These are phyloP conservation scores for Leccinum griseonigrum DNA, from an alignment of 1,284 basidiomycete genomes.

Conservation along the genomic window DNA sequence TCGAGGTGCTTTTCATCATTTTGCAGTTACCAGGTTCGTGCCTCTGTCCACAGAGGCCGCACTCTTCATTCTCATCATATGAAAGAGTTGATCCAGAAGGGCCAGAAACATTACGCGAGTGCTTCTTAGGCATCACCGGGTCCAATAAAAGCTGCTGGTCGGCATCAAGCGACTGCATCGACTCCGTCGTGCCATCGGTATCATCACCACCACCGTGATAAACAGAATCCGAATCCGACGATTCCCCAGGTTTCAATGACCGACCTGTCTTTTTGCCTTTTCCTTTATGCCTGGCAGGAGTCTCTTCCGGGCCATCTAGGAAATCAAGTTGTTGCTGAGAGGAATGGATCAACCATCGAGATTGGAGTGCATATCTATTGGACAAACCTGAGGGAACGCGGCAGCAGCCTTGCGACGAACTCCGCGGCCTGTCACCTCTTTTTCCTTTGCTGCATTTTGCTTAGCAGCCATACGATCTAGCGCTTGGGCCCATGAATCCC, in stretches of 20 bases:
- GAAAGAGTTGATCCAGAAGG: conserved; percentile 13
- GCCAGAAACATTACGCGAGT: conserved; percentile 8
- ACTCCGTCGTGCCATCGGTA: conserved; percentile 26
- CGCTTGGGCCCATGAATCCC: conserved; percentile 77
- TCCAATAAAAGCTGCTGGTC: conserved; percentile 3
- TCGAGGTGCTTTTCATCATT: conserved; percentile 64
- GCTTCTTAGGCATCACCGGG: conserved; percentile 11
- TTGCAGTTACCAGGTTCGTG: conserved; percentile 53
- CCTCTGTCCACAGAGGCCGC: conserved; percentile 59
- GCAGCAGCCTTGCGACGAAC: conserved; percentile 67
- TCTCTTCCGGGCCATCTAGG: conserved; percentile 30
- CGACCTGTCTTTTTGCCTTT: conserved; percentile 28
- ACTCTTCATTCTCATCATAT: conserved; percentile 31
- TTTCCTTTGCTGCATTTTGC: conserved; percentile 41
- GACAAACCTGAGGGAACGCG: conserved; percentile 48
- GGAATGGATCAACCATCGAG: conserved; percentile 5
- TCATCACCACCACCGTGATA: conserved; percentile 19
- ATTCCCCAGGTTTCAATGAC: conserved; percentile 20
- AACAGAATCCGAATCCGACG: conserved; percentile 32
- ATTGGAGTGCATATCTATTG: background rate
- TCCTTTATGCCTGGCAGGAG: conserved; percentile 22
- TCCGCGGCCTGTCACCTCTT: conserved; percentile 66
- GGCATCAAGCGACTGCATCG: conserved; percentile 12
- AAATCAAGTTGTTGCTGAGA: conserved; percentile 34
- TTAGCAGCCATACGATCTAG: conserved; percentile 62